Evolutionary conservation across 768 basidiomycete species (phyloP), one percentile per base, ranked within the genome.

Genomic region (Tephrocybe sp.): DNA sequence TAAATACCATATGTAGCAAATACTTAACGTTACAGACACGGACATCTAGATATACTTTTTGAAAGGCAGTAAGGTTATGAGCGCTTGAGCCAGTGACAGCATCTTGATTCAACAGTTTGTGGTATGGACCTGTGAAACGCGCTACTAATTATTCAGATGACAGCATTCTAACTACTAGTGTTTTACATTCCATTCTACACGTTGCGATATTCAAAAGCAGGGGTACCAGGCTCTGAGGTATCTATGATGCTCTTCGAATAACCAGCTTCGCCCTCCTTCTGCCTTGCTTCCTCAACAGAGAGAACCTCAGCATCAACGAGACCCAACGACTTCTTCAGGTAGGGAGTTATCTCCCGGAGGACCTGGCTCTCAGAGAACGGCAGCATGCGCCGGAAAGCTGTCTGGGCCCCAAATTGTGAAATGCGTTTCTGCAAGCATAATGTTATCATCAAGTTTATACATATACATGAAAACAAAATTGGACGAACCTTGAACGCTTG

Each of bases 131-230:
- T n/a, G n/a, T n/a, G n/a, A n/a, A n/a, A n/a, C n/a, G n/a, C n/a
- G n/a, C n/a, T n/a, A n/a, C n/a, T n/a, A n/a, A n/a, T n/a, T n/a
- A n/a, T n/a, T n/a, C n/a, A n/a, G n/a, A n/a, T n/a, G n/a, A n/a
- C n/a, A n/a, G n/a, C n/a, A n/a, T n/a, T n/a, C n/a, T n/a, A n/a
- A n/a, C n/a, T n/a, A n/a, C n/a, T n/a, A n/a, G n/a, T n/a, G n/a
- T n/a, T 30, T 30, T 30, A 12, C 6, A 30, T 30, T 37, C 36
- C 36, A 39, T 30, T 41, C 47, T 68, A 71, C 13, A 87, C 83
- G 67, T 96, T 97, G 64, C 83, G 82, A 68, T 93, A 96, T 62
- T 93, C 87, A 60, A 94, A 89, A 4, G 85, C 86, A 38, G 94
- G 94, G 28, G 72, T 77, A 9, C 89, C 92, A 27, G 95, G 95